Percentiles rank a stretch among this genome's conserved stretches.
These are phyloP conservation scores for Dryas octopetala DNA, from an alignment of 306 rosid species.

Conservation along the genomic window DNA sequence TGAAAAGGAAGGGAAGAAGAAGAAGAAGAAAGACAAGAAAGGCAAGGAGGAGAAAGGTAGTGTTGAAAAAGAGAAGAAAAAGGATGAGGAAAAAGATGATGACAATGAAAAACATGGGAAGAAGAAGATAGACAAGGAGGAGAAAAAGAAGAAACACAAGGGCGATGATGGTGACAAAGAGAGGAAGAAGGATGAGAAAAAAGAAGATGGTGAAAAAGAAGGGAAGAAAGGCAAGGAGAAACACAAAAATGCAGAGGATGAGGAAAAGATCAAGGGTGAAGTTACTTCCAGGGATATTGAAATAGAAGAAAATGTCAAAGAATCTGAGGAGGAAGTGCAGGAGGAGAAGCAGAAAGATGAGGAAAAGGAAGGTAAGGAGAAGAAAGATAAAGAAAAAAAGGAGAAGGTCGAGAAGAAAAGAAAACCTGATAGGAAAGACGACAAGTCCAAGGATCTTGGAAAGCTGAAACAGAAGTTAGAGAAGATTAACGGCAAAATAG, in stretches of 20 bases:
- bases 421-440: slow-evolving; percentile 41
- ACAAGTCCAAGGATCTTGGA: slow-evolving; percentile 42
- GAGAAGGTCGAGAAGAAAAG: slow-evolving; percentile 52
- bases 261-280: slow-evolving; percentile 6
- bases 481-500: slow-evolving; percentile 51
- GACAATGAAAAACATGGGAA: slow-evolving; percentile 14
- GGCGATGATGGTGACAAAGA: not conserved
- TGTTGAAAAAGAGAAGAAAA: not conserved
- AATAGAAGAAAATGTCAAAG: slow-evolving; percentile 33
- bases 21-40: slow-evolving; percentile 14
- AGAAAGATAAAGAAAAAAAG: slow-evolving; percentile 38
- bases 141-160: slow-evolving; percentile 13
- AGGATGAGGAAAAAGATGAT: not conserved
- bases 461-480: slow-evolving; percentile 61
- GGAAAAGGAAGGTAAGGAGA: slow-evolving; percentile 21
- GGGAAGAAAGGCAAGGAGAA: slow-evolving; percentile 4
- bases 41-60: slow-evolving; percentile 8
- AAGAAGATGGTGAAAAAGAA: slow-evolving; percentile 5
- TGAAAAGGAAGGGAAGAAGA: slow-evolving; percentile 15
- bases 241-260: slow-evolving; percentile 21
- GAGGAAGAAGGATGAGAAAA: not conserved
- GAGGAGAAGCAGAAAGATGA: slow-evolving; percentile 26
- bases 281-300: slow-evolving; percentile 34
- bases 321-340: slow-evolving; percentile 18
- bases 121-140: not conserved